Percentiles rank a stretch among this genome's conserved stretches.
Conservation (phyloP, 2,329 filamentous ascomycete genomes). For the Fusarium fracticaudum region DNA sequence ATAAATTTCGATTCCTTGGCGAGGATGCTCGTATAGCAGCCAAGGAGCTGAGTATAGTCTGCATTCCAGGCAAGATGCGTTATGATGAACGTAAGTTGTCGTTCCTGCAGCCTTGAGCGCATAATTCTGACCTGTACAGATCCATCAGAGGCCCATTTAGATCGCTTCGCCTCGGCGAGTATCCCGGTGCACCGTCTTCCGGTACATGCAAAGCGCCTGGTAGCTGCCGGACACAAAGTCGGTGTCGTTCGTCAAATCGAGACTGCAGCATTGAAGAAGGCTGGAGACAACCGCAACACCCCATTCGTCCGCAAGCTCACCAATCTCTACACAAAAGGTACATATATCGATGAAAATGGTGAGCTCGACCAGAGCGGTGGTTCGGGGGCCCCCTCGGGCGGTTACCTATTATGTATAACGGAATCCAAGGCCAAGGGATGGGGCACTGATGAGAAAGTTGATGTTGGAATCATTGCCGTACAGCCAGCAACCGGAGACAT, state of each 20-base stretch:
- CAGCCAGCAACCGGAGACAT: conserved; percentile 96
- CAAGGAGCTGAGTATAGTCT: conserved; percentile 92
- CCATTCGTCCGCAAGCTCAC: conserved; percentile 94
- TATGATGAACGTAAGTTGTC: conserved; percentile 81
- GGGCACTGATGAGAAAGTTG: conserved; percentile 92
- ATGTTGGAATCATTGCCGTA: conserved; percentile 91
- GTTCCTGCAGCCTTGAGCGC: conserved; percentile 14
- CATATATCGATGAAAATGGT: conserved; percentile 93
- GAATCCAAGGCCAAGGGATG: conserved; percentile 81
- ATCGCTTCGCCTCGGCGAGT: conserved; percentile 93
- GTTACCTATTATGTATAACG: conserved; percentile 93
- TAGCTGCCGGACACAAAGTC: conserved; percentile 93
- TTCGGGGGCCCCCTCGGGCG: conserved; percentile 66
- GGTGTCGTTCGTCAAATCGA: conserved; percentile 94
- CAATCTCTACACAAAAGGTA: conserved; percentile 97
- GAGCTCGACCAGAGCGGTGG: conserved; percentile 68
- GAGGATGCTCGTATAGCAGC: conserved; percentile 91
- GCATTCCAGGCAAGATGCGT: conserved; percentile 93
- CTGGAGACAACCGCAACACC: conserved; percentile 90
- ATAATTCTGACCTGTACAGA: conserved; percentile 55
- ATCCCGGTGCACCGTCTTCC: conserved; percentile 91
- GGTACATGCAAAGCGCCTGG: conserved; percentile 92
- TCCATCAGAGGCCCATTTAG: conserved; percentile 89
- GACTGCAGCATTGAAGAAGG: conserved; percentile 94
- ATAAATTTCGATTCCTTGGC: conserved; percentile 97